These are phyloP conservation scores for Ceratobasidium sp. DNA, from an alignment of 1,284 basidiomycete genomes.

Conservation along the genomic window DNA sequence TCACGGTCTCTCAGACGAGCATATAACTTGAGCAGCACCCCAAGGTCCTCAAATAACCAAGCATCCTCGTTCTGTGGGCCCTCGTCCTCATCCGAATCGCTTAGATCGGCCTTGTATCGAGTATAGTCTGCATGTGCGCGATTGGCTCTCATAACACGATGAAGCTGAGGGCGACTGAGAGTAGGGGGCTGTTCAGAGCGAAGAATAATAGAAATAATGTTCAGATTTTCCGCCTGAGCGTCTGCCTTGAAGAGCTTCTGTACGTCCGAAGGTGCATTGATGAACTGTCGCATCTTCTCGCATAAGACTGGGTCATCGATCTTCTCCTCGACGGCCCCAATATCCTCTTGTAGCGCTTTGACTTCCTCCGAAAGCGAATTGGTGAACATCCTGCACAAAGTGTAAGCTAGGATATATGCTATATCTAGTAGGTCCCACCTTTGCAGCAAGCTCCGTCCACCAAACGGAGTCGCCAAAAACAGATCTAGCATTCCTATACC, in stretches of 20 bases:
- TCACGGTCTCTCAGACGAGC: constrained; percentile 89
- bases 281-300: constrained; percentile 89
- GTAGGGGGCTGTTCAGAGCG: constrained; percentile 84
- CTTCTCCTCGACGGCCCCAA: constrained; percentile 87
- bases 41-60: constrained; percentile 94
- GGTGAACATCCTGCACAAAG: constrained; percentile 86
- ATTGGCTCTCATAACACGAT: constrained; percentile 81
- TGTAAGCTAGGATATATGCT: constrained; percentile 30
- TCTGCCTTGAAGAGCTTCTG: constrained; percentile 86
- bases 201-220: constrained; percentile 87
- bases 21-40: constrained; percentile 82
- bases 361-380: constrained; percentile 92
- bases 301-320: constrained; percentile 90
- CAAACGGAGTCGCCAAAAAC: constrained; percentile 98
- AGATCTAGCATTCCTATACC: constrained; percentile 82
- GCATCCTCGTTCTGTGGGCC: constrained; percentile 93
- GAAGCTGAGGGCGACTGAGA: constrained; percentile 81
- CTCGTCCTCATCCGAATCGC: constrained; percentile 92
- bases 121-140: constrained; percentile 83
- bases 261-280: constrained; percentile 88
- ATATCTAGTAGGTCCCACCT: constrained; percentile 64
- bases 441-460: constrained; percentile 91
- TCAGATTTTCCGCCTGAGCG: constrained; percentile 83
- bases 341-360: constrained; percentile 85
- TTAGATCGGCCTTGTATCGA: constrained; percentile 71